A percentile compares a stretch with the other conserved stretches of the same genome.
phyloP scores from a whole-genome alignment of 352 stramenopile species.

The Phytophthora hibernalis region DNA sequence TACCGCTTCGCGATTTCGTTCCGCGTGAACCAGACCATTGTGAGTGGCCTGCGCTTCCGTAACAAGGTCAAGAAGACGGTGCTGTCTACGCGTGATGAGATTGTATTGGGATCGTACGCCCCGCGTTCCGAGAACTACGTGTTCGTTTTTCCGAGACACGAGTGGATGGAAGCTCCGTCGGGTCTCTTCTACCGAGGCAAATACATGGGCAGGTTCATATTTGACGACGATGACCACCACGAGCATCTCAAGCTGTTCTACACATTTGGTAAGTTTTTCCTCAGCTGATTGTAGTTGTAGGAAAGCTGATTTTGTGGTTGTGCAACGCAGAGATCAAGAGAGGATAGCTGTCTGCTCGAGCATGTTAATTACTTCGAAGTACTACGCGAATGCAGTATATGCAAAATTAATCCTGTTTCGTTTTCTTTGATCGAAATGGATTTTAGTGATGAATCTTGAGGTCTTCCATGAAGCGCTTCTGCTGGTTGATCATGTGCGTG shows the following conservation, averaged over 20 bases:
- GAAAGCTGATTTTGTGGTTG: background rate
- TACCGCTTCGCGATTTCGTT: slow-evolving; percentile 90
- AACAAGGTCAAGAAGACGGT: slow-evolving; percentile 91
- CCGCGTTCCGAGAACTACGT: slow-evolving; percentile 76
- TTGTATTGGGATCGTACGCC: slow-evolving; percentile 88
- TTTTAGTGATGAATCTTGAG: slow-evolving; percentile 29
- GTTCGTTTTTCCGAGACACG: slow-evolving; percentile 82
- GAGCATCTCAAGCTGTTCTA: slow-evolving; percentile 82
- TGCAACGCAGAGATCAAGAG: slow-evolving; percentile 63
- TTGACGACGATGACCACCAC: slow-evolving; percentile 70
- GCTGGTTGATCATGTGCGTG: slow-evolving; percentile 62
- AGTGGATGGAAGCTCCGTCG: slow-evolving; percentile 85
- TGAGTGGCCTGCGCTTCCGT: slow-evolving; percentile 84
- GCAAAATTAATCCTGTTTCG: slow-evolving; percentile 11
- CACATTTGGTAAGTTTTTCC: slow-evolving; percentile 66
- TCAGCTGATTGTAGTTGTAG: background rate
- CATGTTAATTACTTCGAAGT: background rate
- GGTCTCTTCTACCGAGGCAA: slow-evolving; percentile 90
- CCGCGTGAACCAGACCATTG: slow-evolving; percentile 86
- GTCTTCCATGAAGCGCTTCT: slow-evolving; percentile 57
- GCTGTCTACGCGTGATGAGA: slow-evolving; percentile 73
- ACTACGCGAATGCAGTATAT: background rate
- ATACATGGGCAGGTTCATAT: slow-evolving; percentile 84
- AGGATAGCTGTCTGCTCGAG: slow-evolving; percentile 20
- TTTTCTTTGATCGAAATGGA: slow-evolving; percentile 7